Percentiles rank a stretch among this genome's conserved stretches.
Evolutionary conservation across 306 rosid species (phyloP).

Genomic region (Argentina anserina): DNA sequence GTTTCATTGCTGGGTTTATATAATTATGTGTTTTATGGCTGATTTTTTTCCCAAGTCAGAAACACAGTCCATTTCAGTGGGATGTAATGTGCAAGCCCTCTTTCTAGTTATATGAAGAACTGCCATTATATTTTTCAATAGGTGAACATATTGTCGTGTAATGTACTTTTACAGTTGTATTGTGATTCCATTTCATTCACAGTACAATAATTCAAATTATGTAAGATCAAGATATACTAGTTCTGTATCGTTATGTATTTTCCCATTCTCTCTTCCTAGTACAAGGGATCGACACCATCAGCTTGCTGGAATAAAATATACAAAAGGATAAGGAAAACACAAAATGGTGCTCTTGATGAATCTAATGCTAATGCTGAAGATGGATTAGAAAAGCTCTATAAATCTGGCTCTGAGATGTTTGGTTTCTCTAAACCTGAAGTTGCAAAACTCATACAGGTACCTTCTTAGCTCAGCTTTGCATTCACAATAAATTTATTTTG

Average conservation of each 20-base stretch:
- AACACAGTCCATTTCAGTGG: background rate
- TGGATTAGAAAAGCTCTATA: conserved; percentile 39
- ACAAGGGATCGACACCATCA: conserved; percentile 75
- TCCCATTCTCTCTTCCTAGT: conserved; percentile 40
- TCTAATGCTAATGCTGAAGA: conserved; percentile 42
- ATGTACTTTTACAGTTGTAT: background rate
- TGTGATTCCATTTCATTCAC: background rate
- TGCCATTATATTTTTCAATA: background rate
- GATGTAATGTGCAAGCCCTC: background rate
- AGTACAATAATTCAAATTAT: background rate
- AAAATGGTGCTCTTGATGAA: conserved; percentile 45
- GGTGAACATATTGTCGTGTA: background rate
- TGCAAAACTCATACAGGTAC: conserved; percentile 74
- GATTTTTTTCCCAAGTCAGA: background rate
- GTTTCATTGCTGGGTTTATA: background rate
- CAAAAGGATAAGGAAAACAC: conserved; percentile 55
- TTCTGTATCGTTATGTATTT: conserved; percentile 17
- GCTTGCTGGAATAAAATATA: conserved; percentile 89
- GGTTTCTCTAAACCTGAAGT: conserved; percentile 85
- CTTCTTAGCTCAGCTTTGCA: background rate
- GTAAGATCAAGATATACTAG: background rate
- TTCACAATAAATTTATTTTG: conserved; percentile 8
- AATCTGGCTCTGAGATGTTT: conserved; percentile 89
- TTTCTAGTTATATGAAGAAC: background rate
- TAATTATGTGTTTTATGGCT: background rate